phyloP scores from a whole-genome alignment of 768 basidiomycete species.

The Inosperma sp. region DNA sequence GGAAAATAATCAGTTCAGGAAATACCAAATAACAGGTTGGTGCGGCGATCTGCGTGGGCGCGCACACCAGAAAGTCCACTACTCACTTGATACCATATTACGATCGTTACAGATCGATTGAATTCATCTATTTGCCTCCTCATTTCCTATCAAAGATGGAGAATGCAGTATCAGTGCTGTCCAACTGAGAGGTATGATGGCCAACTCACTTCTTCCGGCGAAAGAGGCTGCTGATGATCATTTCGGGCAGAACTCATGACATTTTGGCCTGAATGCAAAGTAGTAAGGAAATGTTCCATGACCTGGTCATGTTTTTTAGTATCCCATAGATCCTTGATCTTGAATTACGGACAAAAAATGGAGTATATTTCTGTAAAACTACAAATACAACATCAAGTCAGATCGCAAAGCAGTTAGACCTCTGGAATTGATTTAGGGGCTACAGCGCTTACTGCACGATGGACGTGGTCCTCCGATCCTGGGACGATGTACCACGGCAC shows the following conservation, averaged over 20 bases:
- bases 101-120: constrained; percentile 55
- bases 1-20: constrained; percentile 13
- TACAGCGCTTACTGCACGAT: constrained; percentile 21
- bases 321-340: background rate
- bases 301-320: constrained; percentile 13
- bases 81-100: constrained; percentile 66
- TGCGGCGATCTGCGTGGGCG: constrained; percentile 9
- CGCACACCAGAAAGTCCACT: constrained; percentile 14
- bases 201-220: constrained; percentile 21
- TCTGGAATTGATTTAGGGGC: constrained; percentile 21
- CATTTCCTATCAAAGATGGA: constrained; percentile 29
- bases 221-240: constrained; percentile 13
- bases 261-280: constrained; percentile 16
- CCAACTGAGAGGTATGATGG: background rate
- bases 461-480: constrained; percentile 16
- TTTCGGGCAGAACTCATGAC: constrained; percentile 17
- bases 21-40: background rate
- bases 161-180: constrained; percentile 7
- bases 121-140: constrained; percentile 41
- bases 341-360: constrained; percentile 9
- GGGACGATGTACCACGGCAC: constrained; percentile 13
- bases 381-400: too few relatives aligned
- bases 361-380: too few relatives aligned
- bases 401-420: too few relatives aligned
- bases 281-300: constrained; percentile 21